Conservation (phyloP, 805 yeast genomes). For the Hanseniaspora singularis region DNA sequence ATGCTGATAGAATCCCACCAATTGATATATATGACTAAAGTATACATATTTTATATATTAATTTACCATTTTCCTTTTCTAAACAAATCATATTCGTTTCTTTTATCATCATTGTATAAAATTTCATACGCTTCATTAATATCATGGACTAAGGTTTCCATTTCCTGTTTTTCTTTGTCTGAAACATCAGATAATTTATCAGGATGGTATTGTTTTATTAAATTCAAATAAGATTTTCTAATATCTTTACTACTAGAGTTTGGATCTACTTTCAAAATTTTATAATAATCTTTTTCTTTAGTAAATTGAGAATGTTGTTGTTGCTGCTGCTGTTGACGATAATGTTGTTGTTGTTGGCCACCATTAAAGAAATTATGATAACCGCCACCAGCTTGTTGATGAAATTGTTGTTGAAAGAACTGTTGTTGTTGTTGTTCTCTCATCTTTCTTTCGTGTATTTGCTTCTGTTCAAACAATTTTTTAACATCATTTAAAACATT, state of each 20-base stretch:
- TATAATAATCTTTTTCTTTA: constrained; percentile 60
- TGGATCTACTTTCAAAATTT: constrained; percentile 52
- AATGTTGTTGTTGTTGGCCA: constrained; percentile 19
- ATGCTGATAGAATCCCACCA: constrained; percentile 87
- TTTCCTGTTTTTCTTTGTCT: constrained; percentile 54
- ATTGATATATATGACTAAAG: constrained; percentile 73
- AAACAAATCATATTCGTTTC: constrained; percentile 52
- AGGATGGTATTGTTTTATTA: constrained; percentile 78
- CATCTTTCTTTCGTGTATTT: constrained; percentile 33
- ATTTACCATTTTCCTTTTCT: constrained; percentile 16
- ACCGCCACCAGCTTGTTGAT: constrained; percentile 19
- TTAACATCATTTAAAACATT: constrained; percentile 21
- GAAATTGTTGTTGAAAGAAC: constrained; percentile 34
- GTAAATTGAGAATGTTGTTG: constrained; percentile 20
- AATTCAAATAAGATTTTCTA: constrained; percentile 66
- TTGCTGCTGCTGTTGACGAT: constrained; percentile 28
- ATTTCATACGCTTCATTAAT: constrained; percentile 89
- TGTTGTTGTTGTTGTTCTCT: constrained; percentile 39
- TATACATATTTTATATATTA: neutral
- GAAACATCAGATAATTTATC: constrained; percentile 61
- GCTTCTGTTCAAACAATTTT: constrained; percentile 28
- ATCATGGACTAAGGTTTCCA: constrained; percentile 77
- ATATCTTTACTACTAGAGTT: constrained; percentile 62
- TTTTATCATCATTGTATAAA: constrained; percentile 52
- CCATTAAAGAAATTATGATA: too few relatives aligned